Percentiles rank a stretch among this genome's conserved stretches.
phyloP scores from a whole-genome alignment of 148 eudicot genomes.

The Silene conica region DNA sequence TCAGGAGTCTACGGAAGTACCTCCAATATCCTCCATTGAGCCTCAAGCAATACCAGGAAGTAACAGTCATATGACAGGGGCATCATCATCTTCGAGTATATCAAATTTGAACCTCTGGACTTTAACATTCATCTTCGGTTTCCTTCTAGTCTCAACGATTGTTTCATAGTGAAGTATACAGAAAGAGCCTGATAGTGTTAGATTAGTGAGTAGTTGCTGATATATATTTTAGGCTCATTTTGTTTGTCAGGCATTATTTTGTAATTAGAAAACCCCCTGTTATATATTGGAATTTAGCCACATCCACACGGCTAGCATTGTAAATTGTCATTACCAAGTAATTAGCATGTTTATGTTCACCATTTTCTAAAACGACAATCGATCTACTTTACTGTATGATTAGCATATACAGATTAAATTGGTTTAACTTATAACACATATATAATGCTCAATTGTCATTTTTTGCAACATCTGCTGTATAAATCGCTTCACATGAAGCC shows the following conservation, averaged over 20 bases:
- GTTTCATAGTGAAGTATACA: slow-evolving; percentile 8
- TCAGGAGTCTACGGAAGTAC: slow-evolving; percentile 26
- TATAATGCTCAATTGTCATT: too few relatives aligned
- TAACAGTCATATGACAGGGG: slow-evolving; percentile 17
- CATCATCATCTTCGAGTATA: slow-evolving; percentile 21
- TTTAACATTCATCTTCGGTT: slow-evolving; percentile 4
- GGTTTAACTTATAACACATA: too few relatives aligned
- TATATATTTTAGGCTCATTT: slow-evolving; percentile 18
- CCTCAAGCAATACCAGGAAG: slow-evolving; percentile 52
- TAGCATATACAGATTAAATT: too few relatives aligned
- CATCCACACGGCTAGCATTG: slow-evolving; percentile 7
- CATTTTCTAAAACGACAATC: too few relatives aligned
- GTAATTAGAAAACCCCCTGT: neutral
- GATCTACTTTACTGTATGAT: too few relatives aligned
- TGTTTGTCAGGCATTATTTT: neutral
- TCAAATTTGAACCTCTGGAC: slow-evolving; percentile 21
- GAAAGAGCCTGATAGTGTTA: slow-evolving; percentile 17
- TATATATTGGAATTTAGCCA: slow-evolving; percentile 18
- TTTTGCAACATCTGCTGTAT: too few relatives aligned
- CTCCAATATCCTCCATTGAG: slow-evolving; percentile 43
- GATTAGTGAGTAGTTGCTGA: slow-evolving; percentile 20
- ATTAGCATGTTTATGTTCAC: too few relatives aligned
- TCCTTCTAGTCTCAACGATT: slow-evolving; percentile 17
- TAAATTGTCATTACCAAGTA: too few relatives aligned
- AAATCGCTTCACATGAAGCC: too few relatives aligned